phyloP scores from a whole-genome alignment of 192 early-diverging fungal species.

The Coemansia biformis region DNA sequence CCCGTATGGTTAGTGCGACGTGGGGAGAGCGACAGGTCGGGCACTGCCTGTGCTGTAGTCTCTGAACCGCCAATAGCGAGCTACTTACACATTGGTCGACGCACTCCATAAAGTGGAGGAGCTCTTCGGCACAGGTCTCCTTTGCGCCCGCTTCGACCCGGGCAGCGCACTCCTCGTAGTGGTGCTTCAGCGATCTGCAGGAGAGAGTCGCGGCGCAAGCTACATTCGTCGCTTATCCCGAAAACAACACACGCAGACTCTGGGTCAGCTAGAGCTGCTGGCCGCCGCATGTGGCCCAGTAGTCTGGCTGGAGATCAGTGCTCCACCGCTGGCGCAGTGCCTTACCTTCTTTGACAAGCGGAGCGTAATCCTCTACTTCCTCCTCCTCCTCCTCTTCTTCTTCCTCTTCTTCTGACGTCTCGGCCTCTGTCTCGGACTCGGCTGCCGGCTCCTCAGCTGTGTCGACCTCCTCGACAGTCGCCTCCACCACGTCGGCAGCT shows the following conservation, averaged over 20 bases:
- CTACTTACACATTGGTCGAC: constrained; percentile 74
- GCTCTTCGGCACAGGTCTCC: constrained; percentile 74
- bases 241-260: constrained; percentile 36
- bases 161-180: constrained; percentile 68
- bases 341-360: constrained; percentile 11
- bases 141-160: constrained; percentile 69
- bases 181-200: constrained; percentile 69
- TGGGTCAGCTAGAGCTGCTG: too few relatives aligned
- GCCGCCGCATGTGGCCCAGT: too few relatives aligned
- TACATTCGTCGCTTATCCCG: too few relatives aligned
- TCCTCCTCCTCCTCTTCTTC: constrained; percentile 37
- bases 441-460: constrained; percentile 16
- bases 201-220: constrained; percentile 55
- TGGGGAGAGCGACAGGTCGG: too few relatives aligned
- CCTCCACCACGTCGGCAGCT: constrained; percentile 31
- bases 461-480: constrained; percentile 30
- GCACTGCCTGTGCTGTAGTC: too few relatives aligned
- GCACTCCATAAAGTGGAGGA: constrained; percentile 79
- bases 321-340: too few relatives aligned
- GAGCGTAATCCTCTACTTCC: constrained; percentile 37
- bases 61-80: too few relatives aligned
- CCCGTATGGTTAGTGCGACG: too few relatives aligned
- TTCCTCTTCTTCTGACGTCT: constrained; percentile 13
- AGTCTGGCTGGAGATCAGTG: too few relatives aligned
- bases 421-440: constrained; percentile 14